Percentiles rank a stretch among this genome's conserved stretches.
These are phyloP conservation scores for Beauveria rudraprayagi DNA, from an alignment of 2,329 filamentous ascomycete genomes.

Conservation along the genomic window DNA sequence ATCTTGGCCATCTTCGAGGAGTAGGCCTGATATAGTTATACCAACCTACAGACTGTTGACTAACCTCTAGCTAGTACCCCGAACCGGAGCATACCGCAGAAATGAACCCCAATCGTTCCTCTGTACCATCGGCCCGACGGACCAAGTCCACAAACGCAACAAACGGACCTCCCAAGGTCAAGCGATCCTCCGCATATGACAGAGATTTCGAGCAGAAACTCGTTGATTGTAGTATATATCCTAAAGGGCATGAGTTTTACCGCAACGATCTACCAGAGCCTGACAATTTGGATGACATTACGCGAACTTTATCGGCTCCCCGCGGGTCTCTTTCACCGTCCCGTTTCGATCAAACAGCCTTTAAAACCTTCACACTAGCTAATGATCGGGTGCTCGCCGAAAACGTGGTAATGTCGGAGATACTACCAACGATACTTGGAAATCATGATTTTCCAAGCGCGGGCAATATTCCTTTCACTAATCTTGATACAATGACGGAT, in stretches of 20 bases:
- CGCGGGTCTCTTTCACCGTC: slow-evolving; percentile 29
- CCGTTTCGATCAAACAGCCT: slow-evolving; percentile 22
- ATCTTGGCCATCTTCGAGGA: slow-evolving; percentile 17
- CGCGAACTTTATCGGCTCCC: background rate
- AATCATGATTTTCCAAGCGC: background rate
- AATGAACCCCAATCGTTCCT: background rate
- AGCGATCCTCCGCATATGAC: slow-evolving; percentile 23
- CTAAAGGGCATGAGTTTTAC: background rate
- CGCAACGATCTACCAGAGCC: background rate
- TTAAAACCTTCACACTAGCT: slow-evolving; percentile 21
- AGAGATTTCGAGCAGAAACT: slow-evolving; percentile 29
- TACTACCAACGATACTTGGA: slow-evolving; percentile 26
- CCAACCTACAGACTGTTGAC: background rate
- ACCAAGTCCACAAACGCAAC: slow-evolving; percentile 16
- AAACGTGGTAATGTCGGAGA: slow-evolving; percentile 22
- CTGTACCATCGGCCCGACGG: slow-evolving; percentile 3
- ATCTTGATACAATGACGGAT: slow-evolving; percentile 28
- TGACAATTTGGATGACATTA: background rate
- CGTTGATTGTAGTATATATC: slow-evolving; percentile 26
- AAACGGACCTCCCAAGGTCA: slow-evolving; percentile 4
- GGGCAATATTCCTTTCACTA: slow-evolving; percentile 12
- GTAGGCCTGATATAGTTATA: slow-evolving; percentile 12
- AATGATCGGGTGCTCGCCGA: slow-evolving; percentile 25
- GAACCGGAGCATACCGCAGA: background rate
- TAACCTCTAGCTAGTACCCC: background rate